These are phyloP conservation scores for Hygrophoropsis aurantiaca DNA, from an alignment of 768 basidiomycete genomes.

Conservation along the genomic window DNA sequence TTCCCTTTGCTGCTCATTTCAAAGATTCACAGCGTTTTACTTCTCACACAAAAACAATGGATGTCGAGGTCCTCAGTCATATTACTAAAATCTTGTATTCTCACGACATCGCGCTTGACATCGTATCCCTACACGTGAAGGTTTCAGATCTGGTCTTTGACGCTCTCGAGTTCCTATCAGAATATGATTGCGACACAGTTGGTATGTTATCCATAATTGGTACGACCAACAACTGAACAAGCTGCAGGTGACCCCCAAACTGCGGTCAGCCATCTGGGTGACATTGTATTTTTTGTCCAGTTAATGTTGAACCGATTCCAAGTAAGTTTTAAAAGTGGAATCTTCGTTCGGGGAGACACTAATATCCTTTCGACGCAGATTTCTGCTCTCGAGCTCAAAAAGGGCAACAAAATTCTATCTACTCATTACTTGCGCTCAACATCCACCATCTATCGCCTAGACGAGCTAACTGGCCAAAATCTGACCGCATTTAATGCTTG, in stretches of 20 bases:
- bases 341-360: background rate
- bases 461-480: constrained; percentile 45
- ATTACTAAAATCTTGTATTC: constrained; percentile 66
- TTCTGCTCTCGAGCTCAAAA: constrained; percentile 43
- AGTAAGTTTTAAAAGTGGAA: constrained; percentile 35
- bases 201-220: constrained; percentile 34
- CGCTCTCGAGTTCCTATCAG: constrained; percentile 60
- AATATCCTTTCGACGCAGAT: constrained; percentile 40
- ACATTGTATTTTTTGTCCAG: constrained; percentile 77
- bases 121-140: constrained; percentile 65
- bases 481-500: constrained; percentile 50
- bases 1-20: constrained; percentile 1
- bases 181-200: constrained; percentile 79
- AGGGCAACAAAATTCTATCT: constrained; percentile 46
- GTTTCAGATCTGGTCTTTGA: constrained; percentile 65
- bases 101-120: constrained; percentile 61
- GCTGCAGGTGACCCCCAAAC: constrained; percentile 77
- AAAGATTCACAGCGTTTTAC: constrained; percentile 53
- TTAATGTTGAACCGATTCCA: constrained; percentile 64
- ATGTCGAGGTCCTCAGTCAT: constrained; percentile 69
- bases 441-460: constrained; percentile 39
- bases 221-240: constrained; percentile 1
- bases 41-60: constrained; percentile 48
- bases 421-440: constrained; percentile 52
- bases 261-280: constrained; percentile 73